Evolutionary conservation across 495 filamentous ascomycete species (phyloP).

Genomic region (Thozetella sp.): DNA sequence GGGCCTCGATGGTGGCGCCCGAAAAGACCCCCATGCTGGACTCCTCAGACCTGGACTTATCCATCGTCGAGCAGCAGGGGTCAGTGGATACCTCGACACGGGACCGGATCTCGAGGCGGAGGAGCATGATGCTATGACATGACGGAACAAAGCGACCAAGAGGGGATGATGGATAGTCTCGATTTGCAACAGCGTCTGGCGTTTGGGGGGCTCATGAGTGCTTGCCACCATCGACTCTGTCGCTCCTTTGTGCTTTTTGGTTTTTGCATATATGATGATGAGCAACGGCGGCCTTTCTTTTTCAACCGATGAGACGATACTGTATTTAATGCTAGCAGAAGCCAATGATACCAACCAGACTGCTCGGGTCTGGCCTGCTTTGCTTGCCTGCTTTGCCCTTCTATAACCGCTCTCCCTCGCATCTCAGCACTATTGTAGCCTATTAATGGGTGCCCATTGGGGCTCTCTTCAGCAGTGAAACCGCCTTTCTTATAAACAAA

Average conservation of each 20-base stretch:
- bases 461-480: no score
- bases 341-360: constrained; percentile 3
- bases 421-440: no score
- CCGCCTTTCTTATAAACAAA: no score
- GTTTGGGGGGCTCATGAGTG: not conserved
- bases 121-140: constrained; percentile 61
- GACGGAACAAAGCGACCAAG: constrained; percentile 15
- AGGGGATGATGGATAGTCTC: constrained; percentile 8
- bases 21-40: constrained; percentile 26
- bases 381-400: constrained; percentile 5
- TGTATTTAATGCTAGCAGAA: not conserved
- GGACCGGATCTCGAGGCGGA: constrained; percentile 31
- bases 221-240: not conserved
- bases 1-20: constrained; percentile 39
- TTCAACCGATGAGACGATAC: not conserved
- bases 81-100: constrained; percentile 6
- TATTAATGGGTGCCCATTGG: no score
- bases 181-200: not conserved
- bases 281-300: not conserved
- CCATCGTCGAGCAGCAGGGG: constrained; percentile 4
- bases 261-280: constrained; percentile 1
- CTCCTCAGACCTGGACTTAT: constrained; percentile 5
- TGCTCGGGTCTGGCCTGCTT: constrained; percentile 6
- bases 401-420: no score
- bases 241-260: constrained; percentile 6